phyloP scores from a whole-genome alignment of 495 filamentous ascomycete species.

The Daldinia bambusicola region DNA sequence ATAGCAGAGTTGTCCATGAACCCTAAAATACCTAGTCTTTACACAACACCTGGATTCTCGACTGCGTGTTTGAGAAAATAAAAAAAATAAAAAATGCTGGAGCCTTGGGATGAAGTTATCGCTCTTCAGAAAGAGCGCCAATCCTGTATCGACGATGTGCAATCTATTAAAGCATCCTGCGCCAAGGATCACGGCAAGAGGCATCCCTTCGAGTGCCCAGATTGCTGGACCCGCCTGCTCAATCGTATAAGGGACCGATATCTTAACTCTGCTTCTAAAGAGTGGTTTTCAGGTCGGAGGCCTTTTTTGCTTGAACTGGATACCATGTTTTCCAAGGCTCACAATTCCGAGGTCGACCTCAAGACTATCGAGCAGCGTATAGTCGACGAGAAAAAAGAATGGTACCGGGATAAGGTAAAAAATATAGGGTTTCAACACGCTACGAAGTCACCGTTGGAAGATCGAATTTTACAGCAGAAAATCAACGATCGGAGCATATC shows the following conservation, averaged over 20 bases:
- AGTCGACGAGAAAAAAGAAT: slow-evolving; percentile 54
- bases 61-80: slow-evolving; percentile 24
- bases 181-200: slow-evolving; percentile 44
- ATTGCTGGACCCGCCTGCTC: slow-evolving; percentile 53
- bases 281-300: slow-evolving; percentile 57
- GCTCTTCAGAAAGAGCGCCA: slow-evolving; percentile 46
- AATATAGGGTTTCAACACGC: slow-evolving; percentile 45
- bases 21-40: neutral
- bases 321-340: slow-evolving; percentile 51
- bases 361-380: slow-evolving; percentile 54
- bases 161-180: slow-evolving; percentile 41
- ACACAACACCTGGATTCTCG: neutral
- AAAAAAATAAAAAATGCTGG: slow-evolving; percentile 45
- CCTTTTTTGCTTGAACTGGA: slow-evolving; percentile 55
- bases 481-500: slow-evolving; percentile 43
- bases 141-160: slow-evolving; percentile 45
- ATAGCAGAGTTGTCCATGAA: slow-evolving; percentile 1
- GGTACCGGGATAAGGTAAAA: slow-evolving; percentile 55
- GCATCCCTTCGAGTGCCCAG: slow-evolving; percentile 52
- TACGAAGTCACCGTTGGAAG: slow-evolving; percentile 38
- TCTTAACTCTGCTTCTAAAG: slow-evolving; percentile 47
- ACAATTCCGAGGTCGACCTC: slow-evolving; percentile 50
- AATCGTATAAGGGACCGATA: slow-evolving; percentile 52
- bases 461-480: slow-evolving; percentile 41
- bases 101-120: slow-evolving; percentile 50